Conservation (phyloP, 768 basidiomycete species). For the Pisolithus sp. region DNA sequence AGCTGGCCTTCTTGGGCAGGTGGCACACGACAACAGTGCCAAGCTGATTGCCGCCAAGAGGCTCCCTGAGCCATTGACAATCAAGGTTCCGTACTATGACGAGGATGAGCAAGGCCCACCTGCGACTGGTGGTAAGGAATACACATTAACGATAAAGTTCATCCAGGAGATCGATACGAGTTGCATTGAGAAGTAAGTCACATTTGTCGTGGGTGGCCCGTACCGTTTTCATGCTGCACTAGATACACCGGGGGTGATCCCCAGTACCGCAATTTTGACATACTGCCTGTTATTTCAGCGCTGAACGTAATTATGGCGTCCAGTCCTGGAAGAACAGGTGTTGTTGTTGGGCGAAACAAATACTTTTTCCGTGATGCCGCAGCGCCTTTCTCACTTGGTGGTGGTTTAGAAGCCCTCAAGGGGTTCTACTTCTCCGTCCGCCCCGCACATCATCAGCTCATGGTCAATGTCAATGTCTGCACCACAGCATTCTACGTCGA, state of each 20-base stretch:
- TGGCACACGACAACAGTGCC: slow-evolving; percentile 43
- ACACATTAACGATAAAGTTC: slow-evolving; percentile 38
- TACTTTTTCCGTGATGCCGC: slow-evolving; percentile 42
- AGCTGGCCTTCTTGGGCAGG: slow-evolving; percentile 33
- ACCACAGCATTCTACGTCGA: slow-evolving; percentile 41
- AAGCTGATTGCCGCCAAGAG: slow-evolving; percentile 38
- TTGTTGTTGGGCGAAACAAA: slow-evolving; percentile 46
- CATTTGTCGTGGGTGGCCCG: neutral
- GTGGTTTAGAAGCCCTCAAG: slow-evolving; percentile 56
- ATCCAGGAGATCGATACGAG: slow-evolving; percentile 39
- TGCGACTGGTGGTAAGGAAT: slow-evolving; percentile 31
- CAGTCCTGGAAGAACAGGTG: slow-evolving; percentile 40
- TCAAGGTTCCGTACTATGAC: slow-evolving; percentile 38
- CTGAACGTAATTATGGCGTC: slow-evolving; percentile 45
- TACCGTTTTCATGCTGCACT: slow-evolving; percentile 5
- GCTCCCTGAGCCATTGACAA: slow-evolving; percentile 36
- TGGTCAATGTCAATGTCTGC: slow-evolving; percentile 50
- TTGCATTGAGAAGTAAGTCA: slow-evolving; percentile 33
- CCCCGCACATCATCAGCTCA: slow-evolving; percentile 39
- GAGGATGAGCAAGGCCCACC: slow-evolving; percentile 36
- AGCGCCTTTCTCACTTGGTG: slow-evolving; percentile 31
- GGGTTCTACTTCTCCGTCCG: slow-evolving; percentile 39
- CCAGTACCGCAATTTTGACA: slow-evolving; percentile 38
- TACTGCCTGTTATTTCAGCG: slow-evolving; percentile 42
- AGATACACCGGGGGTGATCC: slow-evolving; percentile 43